These are phyloP conservation scores for Dothistroma pini DNA, from an alignment of 2,329 filamentous ascomycete species.

Conservation along the genomic window DNA sequence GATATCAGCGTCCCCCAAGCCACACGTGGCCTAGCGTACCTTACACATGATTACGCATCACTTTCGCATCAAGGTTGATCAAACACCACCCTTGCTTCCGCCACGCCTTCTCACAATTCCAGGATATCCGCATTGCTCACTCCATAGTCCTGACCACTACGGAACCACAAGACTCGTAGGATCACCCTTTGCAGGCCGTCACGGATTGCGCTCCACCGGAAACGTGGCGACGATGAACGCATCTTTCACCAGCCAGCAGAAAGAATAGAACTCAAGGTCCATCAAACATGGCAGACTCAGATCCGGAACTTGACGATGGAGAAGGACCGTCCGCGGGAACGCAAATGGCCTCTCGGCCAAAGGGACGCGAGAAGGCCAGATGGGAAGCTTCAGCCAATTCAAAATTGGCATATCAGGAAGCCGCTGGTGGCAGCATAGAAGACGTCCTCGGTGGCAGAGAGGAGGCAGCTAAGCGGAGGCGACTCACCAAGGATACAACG, in stretches of 20 bases:
- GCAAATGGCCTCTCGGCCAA: conserved; percentile 27
- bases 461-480: conserved; percentile 36
- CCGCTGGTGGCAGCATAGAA: conserved; percentile 34
- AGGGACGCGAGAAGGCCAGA: conserved; percentile 28
- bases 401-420: conserved; percentile 35
- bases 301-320: conserved; percentile 28
- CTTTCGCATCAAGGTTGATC: neutral
- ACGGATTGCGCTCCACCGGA: neutral
- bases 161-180: neutral
- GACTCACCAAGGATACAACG: conserved; percentile 87
- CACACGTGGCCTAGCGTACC: neutral
- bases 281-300: conserved; percentile 31
- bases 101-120: neutral
- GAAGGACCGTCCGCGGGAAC: conserved; percentile 14
- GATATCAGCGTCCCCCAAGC: neutral
- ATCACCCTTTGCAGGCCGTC: no score
- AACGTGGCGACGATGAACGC: neutral
- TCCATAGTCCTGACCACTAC: no score
- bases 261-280: neutral
- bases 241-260: neutral
- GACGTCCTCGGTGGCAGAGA: conserved; percentile 36
- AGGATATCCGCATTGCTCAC: no score
- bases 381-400: conserved; percentile 35
- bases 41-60: neutral
- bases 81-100: neutral